phyloP scores from a whole-genome alignment of 2,329 filamentous ascomycete genomes.

The Apiospora pterosperma region DNA sequence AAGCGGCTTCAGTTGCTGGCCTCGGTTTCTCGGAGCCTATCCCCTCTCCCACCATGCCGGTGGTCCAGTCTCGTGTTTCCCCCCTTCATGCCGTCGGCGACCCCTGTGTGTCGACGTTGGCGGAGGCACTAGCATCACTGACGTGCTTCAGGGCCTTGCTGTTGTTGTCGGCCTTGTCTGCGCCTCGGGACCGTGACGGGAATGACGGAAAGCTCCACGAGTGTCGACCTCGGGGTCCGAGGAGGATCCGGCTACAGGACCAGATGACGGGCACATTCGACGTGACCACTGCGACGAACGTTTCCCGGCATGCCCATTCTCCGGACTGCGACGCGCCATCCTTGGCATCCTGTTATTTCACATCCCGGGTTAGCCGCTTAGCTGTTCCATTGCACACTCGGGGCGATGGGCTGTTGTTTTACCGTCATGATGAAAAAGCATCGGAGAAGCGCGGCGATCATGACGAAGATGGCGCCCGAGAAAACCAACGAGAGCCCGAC shows the following conservation, averaged over 20 bases:
- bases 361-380: neutral
- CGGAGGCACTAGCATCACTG: neutral
- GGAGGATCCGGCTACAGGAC: neutral
- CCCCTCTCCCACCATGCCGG: neutral
- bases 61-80: neutral
- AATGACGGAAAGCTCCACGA: constrained; percentile 14
- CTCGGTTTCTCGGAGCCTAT: no score
- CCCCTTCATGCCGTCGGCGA: neutral
- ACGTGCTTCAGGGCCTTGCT: no score
- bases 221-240: constrained; percentile 9
- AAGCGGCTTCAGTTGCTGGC: no score
- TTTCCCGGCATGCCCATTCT: constrained; percentile 9
- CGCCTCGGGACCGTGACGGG: neutral
- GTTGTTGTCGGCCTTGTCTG: neutral
- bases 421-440: constrained; percentile 9
- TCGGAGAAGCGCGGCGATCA: constrained; percentile 7
- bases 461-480: constrained; percentile 9
- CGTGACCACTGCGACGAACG: constrained; percentile 8
- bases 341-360: constrained; percentile 1
- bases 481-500: constrained; percentile 4
- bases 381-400: neutral
- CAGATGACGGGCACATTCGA: constrained; percentile 10
- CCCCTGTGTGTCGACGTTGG: neutral
- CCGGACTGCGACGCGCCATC: constrained; percentile 6
- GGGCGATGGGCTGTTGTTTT: neutral